phyloP scores from a whole-genome alignment of 2,329 filamentous ascomycete genomes.

The Talaromyces sp. region DNA sequence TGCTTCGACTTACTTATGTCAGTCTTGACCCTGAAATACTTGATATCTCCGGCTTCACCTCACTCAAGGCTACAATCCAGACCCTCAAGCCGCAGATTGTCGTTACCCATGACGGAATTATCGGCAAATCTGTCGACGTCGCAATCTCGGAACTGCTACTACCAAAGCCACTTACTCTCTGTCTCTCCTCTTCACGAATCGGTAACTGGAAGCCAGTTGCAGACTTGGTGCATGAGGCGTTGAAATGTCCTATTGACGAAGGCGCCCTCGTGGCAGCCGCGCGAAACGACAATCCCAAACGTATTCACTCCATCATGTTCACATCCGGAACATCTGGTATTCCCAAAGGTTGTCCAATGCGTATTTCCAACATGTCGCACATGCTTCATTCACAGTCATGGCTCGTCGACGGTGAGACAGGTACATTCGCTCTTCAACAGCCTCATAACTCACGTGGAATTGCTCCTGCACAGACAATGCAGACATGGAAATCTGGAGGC shows the following conservation, averaged over 20 bases:
- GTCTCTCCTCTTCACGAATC: background rate
- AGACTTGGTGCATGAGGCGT: background rate
- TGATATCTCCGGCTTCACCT: background rate
- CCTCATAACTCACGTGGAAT: background rate
- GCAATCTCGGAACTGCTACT: background rate
- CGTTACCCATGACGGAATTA: background rate
- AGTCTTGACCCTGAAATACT: background rate
- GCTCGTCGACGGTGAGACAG: background rate
- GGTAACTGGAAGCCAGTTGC: background rate
- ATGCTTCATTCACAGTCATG: background rate
- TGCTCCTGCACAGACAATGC: background rate
- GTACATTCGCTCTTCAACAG: background rate
- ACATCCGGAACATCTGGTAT: background rate
- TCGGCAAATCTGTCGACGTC: background rate
- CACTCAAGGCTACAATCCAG: background rate
- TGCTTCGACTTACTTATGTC: background rate
- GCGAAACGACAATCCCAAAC: background rate
- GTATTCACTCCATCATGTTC: constrained; percentile 3
- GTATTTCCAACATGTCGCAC: background rate
- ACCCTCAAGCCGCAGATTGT: background rate
- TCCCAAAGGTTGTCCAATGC: constrained; percentile 1
- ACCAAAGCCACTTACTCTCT: background rate
- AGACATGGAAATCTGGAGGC: constrained; percentile 2
- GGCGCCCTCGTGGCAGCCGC: background rate
- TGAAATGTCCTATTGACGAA: background rate